Percentiles rank a stretch among this genome's conserved stretches.
Evolutionary conservation across 352 stramenopile species (phyloP).

Genomic region (Phytophthora vignae): DNA sequence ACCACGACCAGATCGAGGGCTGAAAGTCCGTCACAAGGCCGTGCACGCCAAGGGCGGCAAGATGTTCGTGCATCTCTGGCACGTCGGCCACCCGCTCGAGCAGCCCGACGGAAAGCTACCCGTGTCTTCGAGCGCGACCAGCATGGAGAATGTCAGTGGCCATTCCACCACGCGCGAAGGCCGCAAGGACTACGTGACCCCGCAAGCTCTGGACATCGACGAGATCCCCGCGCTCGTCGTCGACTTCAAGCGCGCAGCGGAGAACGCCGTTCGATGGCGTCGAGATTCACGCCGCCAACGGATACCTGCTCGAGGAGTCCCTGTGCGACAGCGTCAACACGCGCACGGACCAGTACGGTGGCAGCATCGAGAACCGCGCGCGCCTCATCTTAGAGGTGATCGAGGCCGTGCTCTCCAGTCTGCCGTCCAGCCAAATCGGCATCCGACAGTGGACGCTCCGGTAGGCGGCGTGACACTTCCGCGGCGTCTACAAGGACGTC

Average conservation of each 20-base stretch:
- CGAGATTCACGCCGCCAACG: conserved; percentile 85
- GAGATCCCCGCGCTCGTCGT: conserved; percentile 55
- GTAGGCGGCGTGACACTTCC: conserved; percentile 50
- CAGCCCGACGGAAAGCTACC: conserved; percentile 14
- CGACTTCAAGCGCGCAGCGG: conserved; percentile 65
- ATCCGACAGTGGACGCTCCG: conserved; percentile 18
- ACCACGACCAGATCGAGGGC: conserved; percentile 46
- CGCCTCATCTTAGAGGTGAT: background rate
- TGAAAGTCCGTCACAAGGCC: conserved; percentile 36
- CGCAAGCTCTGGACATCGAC: conserved; percentile 62
- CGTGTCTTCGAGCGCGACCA: conserved; percentile 6
- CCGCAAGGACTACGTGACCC: conserved; percentile 47
- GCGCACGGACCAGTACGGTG: background rate
- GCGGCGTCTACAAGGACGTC: conserved; percentile 61
- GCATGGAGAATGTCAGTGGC: conserved; percentile 6
- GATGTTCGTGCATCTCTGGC: conserved; percentile 18
- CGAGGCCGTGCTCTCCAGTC: background rate
- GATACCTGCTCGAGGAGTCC: conserved; percentile 66
- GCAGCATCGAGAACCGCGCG: background rate
- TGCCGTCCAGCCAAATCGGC: conserved; percentile 18
- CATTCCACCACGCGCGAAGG: conserved; percentile 11
- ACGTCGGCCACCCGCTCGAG: conserved; percentile 10
- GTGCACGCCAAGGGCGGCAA: conserved; percentile 20
- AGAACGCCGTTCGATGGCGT: conserved; percentile 60
- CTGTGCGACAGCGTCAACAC: background rate